Conservation (phyloP, 352 stramenopile genomes). For the Phytopythium kandeliae region DNA sequence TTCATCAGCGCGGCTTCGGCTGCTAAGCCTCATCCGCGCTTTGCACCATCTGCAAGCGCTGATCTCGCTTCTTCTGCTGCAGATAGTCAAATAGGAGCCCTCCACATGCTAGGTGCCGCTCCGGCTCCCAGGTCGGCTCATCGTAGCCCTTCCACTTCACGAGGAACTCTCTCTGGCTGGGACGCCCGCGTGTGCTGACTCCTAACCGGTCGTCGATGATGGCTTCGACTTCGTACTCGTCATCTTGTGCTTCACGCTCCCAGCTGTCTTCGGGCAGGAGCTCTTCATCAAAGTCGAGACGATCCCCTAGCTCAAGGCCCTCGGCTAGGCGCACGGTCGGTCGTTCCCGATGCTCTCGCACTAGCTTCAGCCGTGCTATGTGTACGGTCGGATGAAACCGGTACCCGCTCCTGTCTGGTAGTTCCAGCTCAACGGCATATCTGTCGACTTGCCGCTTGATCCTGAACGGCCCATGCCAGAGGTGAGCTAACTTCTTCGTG, state of each 20-base stretch:
- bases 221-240: constrained; percentile 7
- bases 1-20: too few species aligned
- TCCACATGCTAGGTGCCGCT: constrained; percentile 6
- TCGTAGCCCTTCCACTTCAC: constrained; percentile 4
- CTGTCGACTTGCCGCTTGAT: constrained; percentile 9
- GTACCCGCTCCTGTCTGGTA: constrained; percentile 7
- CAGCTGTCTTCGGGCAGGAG: constrained; percentile 15
- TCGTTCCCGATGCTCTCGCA: constrained; percentile 1
- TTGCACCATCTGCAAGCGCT: too few species aligned
- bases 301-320: neutral
- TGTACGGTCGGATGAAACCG: constrained; percentile 15
- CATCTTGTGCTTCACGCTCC: neutral
- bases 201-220: neutral
- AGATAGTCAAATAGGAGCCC: constrained; percentile 6
- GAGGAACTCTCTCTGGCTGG: neutral
- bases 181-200: neutral
- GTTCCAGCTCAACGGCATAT: constrained; percentile 8
- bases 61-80: too few species aligned
- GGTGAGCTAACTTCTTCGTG: constrained; percentile 13
- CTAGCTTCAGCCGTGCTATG: constrained; percentile 17
- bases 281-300: constrained; percentile 17
- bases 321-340: neutral
- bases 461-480: constrained; percentile 15
- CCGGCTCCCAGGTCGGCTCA: constrained; percentile 1
- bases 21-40: too few species aligned